Base-by-base conservation (phyloP, 805 yeast species). In the Alloascoidea hylecoeti region DNA sequence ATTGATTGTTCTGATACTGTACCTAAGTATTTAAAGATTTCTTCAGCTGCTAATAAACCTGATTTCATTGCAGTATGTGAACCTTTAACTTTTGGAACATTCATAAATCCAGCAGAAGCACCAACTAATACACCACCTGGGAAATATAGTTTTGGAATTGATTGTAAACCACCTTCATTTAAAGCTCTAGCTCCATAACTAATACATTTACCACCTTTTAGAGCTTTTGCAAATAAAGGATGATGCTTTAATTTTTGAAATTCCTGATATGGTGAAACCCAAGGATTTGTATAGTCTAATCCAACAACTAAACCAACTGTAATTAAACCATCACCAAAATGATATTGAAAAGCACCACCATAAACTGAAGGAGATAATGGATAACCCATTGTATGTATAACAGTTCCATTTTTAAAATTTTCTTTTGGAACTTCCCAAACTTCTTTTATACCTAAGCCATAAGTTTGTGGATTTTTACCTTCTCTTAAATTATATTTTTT, bases 41-140 rank as follows among this genome's bases (percentile, higher is more conserved):
- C 55, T 50, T 92, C 96, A 2, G 97, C 98, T 2, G 98, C 98
- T 18, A 92, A 58, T 70, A 92, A 78, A 19, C 97, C 98, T 5
- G 92, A 70, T 58, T 92, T 92, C 75, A 92, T 84, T 1, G 99
- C 97, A 1, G 96, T 89, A 56, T 92, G 99, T 0, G 96, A 78
- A 13, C 99, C 99, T 61, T 92, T 92, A 51, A 92, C 83, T 57
- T 89, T 92, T 38, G 98, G 96, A 34, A 92, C 97, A 54, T 92
- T 92, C 74, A 92, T 72, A 57, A 92, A 89, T 1, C 98, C 98
- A 3, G 98, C 98, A 41, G 94, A 65, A 41, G 94, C 92, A 19
- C 99, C 99, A 32, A 92, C 89, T 18, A 92, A 61, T 5, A 86
- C 78, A 38, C 98, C 99, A 37, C 99, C 99, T 2, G 97, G 97